Percentiles rank a stretch among this genome's conserved stretches.
Conservation (phyloP, 352 stramenopile genomes). For the Saprolegnia diclina region DNA sequence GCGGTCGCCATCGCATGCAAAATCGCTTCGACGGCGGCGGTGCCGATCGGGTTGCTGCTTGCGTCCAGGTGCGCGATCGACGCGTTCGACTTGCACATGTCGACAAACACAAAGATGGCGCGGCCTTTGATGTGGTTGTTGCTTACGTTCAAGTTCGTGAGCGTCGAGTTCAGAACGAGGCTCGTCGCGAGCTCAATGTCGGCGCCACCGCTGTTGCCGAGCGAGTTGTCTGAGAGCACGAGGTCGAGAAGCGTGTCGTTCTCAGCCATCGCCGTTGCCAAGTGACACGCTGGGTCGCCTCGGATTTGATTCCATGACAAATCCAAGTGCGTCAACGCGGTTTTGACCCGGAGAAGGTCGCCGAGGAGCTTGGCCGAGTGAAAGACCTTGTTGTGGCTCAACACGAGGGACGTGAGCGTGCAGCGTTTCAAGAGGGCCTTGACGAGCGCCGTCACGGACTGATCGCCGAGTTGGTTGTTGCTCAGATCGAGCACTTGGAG, state of each 20-base stretch:
- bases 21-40: conserved; percentile 51
- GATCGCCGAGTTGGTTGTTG: conserved; percentile 69
- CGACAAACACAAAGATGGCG: conserved; percentile 54
- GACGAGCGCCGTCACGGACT: conserved; percentile 46
- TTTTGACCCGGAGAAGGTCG: conserved; percentile 58
- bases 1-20: conserved; percentile 44
- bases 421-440: conserved; percentile 64
- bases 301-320: conserved; percentile 75
- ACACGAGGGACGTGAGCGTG: conserved; percentile 53
- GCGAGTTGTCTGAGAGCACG: conserved; percentile 62
- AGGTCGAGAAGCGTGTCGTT: conserved; percentile 60
- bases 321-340: conserved; percentile 49
- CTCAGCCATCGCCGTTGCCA: conserved; percentile 64
- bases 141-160: conserved; percentile 51
- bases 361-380: conserved; percentile 49
- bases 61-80: conserved; percentile 47
- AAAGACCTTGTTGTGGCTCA: conserved; percentile 62
- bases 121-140: conserved; percentile 66
- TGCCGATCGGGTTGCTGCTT: conserved; percentile 64
- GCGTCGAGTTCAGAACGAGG: conserved; percentile 58
- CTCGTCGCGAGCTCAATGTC: conserved; percentile 57
- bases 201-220: conserved; percentile 60
- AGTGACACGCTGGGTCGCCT: conserved; percentile 49
- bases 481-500: conserved; percentile 58
- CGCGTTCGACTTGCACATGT: conserved; percentile 52